phyloP scores from a whole-genome alignment of 2,329 filamentous ascomycete species.

The Myriosclerotinia duriaeana region DNA sequence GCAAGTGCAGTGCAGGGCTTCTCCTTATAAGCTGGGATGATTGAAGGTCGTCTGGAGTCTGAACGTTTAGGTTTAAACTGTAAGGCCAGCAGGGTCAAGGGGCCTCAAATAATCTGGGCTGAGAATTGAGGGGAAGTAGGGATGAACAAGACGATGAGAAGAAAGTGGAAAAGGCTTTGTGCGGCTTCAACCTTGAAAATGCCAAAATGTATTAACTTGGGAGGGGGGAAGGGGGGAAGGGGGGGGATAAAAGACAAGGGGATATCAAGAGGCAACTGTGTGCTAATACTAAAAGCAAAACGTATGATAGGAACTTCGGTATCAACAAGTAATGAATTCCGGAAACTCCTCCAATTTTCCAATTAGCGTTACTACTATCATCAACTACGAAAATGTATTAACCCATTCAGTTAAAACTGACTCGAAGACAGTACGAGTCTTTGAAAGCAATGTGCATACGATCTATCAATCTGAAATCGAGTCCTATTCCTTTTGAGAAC shows the following conservation, averaged over 20 bases:
- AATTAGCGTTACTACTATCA: not conserved
- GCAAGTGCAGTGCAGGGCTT: conserved; percentile 12
- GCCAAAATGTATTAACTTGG: too few species aligned
- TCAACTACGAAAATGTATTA: not conserved
- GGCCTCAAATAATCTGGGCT: conserved; percentile 2
- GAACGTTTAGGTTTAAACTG: conserved; percentile 10
- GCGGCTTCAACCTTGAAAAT: conserved; percentile 11
- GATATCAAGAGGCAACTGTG: too few species aligned
- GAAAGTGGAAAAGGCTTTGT: not conserved
- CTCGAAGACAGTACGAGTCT: not conserved
- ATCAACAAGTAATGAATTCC: too few species aligned
- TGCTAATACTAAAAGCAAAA: too few species aligned
- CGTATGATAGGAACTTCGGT: too few species aligned
- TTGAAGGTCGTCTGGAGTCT: conserved; percentile 20
- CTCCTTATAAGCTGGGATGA: conserved; percentile 11
- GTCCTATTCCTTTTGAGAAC: not conserved
- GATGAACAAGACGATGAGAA: not conserved
- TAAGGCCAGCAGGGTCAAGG: conserved; percentile 21
- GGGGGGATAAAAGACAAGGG: too few species aligned
- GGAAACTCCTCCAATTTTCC: not conserved
- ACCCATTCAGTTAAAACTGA: not conserved
- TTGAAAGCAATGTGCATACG: too few species aligned
- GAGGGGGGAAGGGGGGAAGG: not conserved
- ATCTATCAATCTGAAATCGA: not conserved
- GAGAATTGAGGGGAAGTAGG: conserved; percentile 3